phyloP scores from a whole-genome alignment of 2,329 filamentous ascomycete species.

The Dothideomycetes sp. region DNA sequence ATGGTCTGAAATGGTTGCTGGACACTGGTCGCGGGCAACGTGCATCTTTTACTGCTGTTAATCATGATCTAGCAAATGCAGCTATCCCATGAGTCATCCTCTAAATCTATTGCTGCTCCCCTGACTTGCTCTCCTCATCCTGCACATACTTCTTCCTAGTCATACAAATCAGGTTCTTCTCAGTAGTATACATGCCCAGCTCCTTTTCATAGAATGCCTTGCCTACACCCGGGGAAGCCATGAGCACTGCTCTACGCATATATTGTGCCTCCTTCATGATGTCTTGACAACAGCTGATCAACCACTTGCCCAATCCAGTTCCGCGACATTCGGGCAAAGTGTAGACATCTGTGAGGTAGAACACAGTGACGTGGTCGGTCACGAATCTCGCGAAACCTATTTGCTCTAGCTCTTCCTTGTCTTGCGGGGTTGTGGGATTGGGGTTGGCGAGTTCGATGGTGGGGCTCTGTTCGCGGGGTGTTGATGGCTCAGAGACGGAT shows the following conservation, averaged over 20 bases:
- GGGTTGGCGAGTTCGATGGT: conserved; percentile 8
- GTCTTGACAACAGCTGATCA: conserved; percentile 14
- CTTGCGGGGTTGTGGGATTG: no score
- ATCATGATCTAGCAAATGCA: no score
- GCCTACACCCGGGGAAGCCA: conserved; percentile 11
- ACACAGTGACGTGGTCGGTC: conserved; percentile 16
- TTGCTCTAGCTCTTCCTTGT: conserved; percentile 11
- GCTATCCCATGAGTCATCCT: no score
- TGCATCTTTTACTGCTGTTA: no score
- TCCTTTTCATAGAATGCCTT: conserved; percentile 14
- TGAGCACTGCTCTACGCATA: conserved; percentile 14
- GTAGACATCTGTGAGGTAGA: conserved; percentile 19
- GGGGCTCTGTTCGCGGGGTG: conserved; percentile 15
- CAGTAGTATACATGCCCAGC: conserved; percentile 13
- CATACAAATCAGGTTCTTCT: no score
- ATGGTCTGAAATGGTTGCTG: no score
- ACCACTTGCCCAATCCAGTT: conserved; percentile 15
- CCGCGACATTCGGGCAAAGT: conserved; percentile 12
- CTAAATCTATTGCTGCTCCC: no score
- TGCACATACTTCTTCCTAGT: no score
- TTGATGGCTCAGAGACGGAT: conserved; percentile 11
- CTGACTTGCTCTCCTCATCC: no score
- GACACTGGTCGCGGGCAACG: no score
- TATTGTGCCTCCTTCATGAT: conserved; percentile 12
- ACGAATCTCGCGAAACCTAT: conserved; percentile 19